Base-by-base conservation (phyloP, 2,329 filamentous ascomycete species). In the Acrodontium crateriforme region DNA sequence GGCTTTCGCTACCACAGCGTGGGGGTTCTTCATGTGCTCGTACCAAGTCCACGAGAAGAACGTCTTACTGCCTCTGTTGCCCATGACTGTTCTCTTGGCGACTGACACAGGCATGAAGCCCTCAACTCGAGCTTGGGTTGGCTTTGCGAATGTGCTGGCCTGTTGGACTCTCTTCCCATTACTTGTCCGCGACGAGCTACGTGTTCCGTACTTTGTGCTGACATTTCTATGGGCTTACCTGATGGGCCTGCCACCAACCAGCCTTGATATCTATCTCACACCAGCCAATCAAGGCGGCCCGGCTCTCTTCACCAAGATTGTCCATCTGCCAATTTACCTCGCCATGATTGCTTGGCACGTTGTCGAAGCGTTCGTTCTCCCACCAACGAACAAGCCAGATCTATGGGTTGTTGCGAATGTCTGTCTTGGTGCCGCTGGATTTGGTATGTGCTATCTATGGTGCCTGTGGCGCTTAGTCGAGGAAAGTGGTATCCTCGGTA, bases 11-110 rank as follows among this genome's bases (percentile, higher is more conserved):
- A 69, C 79, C 2, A 84, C 81, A 0, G 80, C 85, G 2, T 98
- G 89, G 89, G 87, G 79, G 0, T 98, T 98, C 63, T 98, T 95
- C 53, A 64, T 98, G 10, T 95, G 91, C 59, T 91, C 83, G 45
- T 98, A 92, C 53, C 89, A 98, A 51, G 91, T 98, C 0, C 89
- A 98, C 47, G 89, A 98, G 59, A 98, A 98, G 67, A 94, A 85
- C 40, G 83, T 93, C 0, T 64, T 98, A 4, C 69, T 98, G 2
- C 91, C 89, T 1, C 63, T 98, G 25, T 71, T 95, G 51, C 89
- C 89, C 0, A 93, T 91, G 80, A 95, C 85, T 0, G 58, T 94
- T 5, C 65, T 95, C 4, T 65, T 98, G 20, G 79, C 80, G 10
- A 75, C 79, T 10, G 71, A 76, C 37, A 71, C 80, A 26, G 87